Evolutionary conservation across 2,329 filamentous ascomycete genomes (phyloP).

Genomic region (Aureobasidium lini): DNA sequence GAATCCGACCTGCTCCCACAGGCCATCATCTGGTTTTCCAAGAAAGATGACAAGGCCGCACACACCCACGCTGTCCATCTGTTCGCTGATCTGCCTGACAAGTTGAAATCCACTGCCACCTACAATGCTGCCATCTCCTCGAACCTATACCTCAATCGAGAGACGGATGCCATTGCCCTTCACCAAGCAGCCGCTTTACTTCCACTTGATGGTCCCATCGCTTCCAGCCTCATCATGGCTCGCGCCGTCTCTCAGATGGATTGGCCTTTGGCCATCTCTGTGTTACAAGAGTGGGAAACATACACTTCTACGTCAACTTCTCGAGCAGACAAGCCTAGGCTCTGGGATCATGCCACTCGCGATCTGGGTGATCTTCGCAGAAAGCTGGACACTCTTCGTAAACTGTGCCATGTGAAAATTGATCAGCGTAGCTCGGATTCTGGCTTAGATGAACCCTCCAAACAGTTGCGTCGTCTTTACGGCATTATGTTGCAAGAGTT

Average conservation of each 20-base stretch:
- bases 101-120: conserved; percentile 24
- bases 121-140: conserved; percentile 41
- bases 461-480: neutral
- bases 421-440: no score
- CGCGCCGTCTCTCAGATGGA: conserved; percentile 18
- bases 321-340: neutral
- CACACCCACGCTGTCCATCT: neutral
- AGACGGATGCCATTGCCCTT: conserved; percentile 32
- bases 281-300: conserved; percentile 18
- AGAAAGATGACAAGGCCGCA: neutral
- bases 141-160: conserved; percentile 34
- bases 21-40: neutral
- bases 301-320: neutral
- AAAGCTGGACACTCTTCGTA: neutral
- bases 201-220: conserved; percentile 12
- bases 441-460: no score
- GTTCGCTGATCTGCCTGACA: neutral
- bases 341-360: neutral
- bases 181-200: conserved; percentile 32
- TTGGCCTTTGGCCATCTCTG: conserved; percentile 29
- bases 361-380: neutral
- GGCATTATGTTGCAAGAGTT: neutral
- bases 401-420: neutral
- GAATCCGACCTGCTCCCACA: neutral
- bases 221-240: conserved; percentile 5